These are phyloP conservation scores for Gossypium schwendimanii DNA, from an alignment of 441 rosid species.

Conservation along the genomic window DNA sequence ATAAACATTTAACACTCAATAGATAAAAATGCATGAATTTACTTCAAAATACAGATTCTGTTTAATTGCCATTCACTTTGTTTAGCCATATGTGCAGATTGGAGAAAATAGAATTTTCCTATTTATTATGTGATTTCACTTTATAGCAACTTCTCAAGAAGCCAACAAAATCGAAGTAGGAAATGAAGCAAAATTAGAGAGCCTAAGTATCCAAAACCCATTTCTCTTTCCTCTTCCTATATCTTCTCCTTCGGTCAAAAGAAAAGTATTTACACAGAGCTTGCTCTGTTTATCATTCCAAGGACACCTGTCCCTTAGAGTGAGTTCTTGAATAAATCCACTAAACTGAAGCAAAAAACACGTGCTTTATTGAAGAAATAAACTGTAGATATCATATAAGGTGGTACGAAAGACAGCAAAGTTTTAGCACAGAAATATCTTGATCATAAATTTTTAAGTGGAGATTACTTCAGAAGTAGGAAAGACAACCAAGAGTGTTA, in stretches of 20 bases:
- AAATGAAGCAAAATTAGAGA: background rate
- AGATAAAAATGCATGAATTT: background rate
- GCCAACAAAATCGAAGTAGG: background rate
- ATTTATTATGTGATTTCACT: background rate
- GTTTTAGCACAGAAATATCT: background rate
- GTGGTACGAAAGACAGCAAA: background rate
- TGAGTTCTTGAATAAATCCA: background rate
- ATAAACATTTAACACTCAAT: background rate
- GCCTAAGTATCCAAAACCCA: background rate
- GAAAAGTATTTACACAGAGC: background rate
- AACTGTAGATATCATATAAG: background rate
- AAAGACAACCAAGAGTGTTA: background rate
- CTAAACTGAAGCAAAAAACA: background rate
- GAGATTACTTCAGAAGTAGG: background rate
- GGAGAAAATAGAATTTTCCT: background rate
- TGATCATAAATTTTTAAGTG: background rate
- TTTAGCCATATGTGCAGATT: background rate
- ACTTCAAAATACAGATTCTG: background rate
- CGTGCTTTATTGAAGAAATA: background rate
- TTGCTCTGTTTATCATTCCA: background rate
- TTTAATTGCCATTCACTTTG: background rate
- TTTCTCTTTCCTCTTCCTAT: background rate
- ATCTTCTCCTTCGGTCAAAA: background rate
- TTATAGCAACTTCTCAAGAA: background rate
- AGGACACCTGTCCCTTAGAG: background rate